Evolutionary conservation across 371 early-diverging fungal genomes (phyloP).

Genomic region (Batkoa obscura): DNA sequence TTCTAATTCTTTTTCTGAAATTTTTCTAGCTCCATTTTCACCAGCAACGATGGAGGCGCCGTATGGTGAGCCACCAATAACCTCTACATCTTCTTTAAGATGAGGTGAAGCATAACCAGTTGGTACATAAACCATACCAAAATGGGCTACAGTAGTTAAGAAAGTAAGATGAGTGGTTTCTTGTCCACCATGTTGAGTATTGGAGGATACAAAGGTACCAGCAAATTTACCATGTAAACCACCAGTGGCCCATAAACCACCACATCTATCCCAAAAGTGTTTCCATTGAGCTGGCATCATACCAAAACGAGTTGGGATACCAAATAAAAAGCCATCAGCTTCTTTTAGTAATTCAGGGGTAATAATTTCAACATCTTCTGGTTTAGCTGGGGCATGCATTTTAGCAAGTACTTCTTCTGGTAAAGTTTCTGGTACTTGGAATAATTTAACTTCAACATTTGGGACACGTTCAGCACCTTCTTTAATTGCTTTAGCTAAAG

Average conservation of each 20-base stretch:
- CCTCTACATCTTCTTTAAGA: conserved; percentile 24
- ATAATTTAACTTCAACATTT: conserved; percentile 44
- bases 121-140: conserved; percentile 63
- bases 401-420: conserved; percentile 23
- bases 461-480: conserved; percentile 35
- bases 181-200: conserved; percentile 55
- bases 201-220: conserved; percentile 52
- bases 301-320: conserved; percentile 54
- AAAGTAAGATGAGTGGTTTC: conserved; percentile 54
- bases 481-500: conserved; percentile 40
- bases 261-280: conserved; percentile 47
- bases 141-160: conserved; percentile 51
- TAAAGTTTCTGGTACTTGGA: conserved; percentile 40
- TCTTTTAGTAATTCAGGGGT: conserved; percentile 27
- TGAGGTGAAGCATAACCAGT: conserved; percentile 33
- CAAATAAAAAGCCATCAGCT: conserved; percentile 47
- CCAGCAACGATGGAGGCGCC: conserved; percentile 13
- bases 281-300: conserved; percentile 54
- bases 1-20: conserved; percentile 34
- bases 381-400: conserved; percentile 42
- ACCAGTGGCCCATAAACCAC: conserved; percentile 46
- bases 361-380: conserved; percentile 36
- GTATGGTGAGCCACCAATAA: conserved; percentile 50
- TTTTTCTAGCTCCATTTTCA: conserved; percentile 43
- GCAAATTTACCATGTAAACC: conserved; percentile 50